These are phyloP conservation scores for Piedraia hortae DNA, from an alignment of 2,329 filamentous ascomycete species.

Conservation along the genomic window DNA sequence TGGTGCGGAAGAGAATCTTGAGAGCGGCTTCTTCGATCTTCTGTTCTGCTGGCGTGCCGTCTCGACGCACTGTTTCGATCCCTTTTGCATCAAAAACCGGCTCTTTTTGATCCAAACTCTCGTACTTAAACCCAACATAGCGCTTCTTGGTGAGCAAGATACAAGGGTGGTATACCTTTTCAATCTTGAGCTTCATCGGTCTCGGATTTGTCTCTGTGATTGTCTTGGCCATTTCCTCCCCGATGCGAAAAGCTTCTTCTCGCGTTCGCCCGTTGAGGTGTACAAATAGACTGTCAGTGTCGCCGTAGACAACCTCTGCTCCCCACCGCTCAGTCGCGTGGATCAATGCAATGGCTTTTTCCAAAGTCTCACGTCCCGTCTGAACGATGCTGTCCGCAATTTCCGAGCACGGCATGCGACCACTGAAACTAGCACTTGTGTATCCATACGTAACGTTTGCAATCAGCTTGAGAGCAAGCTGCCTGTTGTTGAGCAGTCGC, in stretches of 20 bases:
- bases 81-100: slow-evolving; percentile 95
- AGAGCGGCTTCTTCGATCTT: slow-evolving; percentile 87
- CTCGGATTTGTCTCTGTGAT: slow-evolving; percentile 75
- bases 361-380: slow-evolving; percentile 76
- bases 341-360: slow-evolving; percentile 77
- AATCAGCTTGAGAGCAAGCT: slow-evolving; percentile 78
- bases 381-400: slow-evolving; percentile 97
- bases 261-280: slow-evolving; percentile 65
- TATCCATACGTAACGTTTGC: slow-evolving; percentile 99
- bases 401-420: slow-evolving; percentile 90
- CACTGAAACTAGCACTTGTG: slow-evolving; percentile 86
- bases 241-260: slow-evolving; percentile 74
- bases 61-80: slow-evolving; percentile 85
- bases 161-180: slow-evolving; percentile 93
- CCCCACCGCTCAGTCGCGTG: slow-evolving; percentile 71
- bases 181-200: slow-evolving; percentile 87
- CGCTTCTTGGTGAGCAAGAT: slow-evolving; percentile 87
- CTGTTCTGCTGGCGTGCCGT: slow-evolving; percentile 84
- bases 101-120: slow-evolving; percentile 41
- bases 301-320: slow-evolving; percentile 91
- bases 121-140: slow-evolving; percentile 95
- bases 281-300: slow-evolving; percentile 87
- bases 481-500: slow-evolving; percentile 70
- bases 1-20: slow-evolving; percentile 67
- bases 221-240: slow-evolving; percentile 66